phyloP scores from a whole-genome alignment of 257 asterid genomes.

The Primulina tabacum region DNA sequence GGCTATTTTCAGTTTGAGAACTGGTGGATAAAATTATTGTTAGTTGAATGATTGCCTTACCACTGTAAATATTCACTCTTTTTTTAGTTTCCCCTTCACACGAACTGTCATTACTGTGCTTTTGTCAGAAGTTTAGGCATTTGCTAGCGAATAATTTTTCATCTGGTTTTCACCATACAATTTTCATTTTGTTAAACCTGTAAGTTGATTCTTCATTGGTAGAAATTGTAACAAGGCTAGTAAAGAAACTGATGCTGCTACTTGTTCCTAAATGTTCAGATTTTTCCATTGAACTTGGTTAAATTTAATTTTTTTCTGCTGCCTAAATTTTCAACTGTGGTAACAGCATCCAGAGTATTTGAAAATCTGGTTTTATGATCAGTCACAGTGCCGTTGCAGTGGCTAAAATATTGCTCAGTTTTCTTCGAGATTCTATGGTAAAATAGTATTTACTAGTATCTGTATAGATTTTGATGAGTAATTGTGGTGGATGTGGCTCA shows the following conservation, averaged over 20 bases:
- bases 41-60: conserved; percentile 1
- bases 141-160: not conserved
- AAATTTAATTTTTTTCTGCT: not conserved
- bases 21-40: not conserved
- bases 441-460: not conserved
- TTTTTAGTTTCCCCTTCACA: not conserved
- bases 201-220: not conserved
- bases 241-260: not conserved
- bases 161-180: not conserved
- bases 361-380: not conserved
- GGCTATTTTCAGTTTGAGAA: not conserved
- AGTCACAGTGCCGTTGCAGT: not conserved
- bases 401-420: not conserved
- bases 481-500: too few relatives aligned
- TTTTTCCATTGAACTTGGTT: not conserved
- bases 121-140: not conserved
- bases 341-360: not conserved
- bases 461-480: too few relatives aligned
- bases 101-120: not conserved
- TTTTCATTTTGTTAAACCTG: not conserved
- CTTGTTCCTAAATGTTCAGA: not conserved
- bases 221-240: not conserved
- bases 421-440: not conserved
- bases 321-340: not conserved
- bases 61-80: not conserved